These are phyloP conservation scores for Penicillium pulvis DNA, from an alignment of 495 filamentous ascomycete genomes.

Conservation along the genomic window DNA sequence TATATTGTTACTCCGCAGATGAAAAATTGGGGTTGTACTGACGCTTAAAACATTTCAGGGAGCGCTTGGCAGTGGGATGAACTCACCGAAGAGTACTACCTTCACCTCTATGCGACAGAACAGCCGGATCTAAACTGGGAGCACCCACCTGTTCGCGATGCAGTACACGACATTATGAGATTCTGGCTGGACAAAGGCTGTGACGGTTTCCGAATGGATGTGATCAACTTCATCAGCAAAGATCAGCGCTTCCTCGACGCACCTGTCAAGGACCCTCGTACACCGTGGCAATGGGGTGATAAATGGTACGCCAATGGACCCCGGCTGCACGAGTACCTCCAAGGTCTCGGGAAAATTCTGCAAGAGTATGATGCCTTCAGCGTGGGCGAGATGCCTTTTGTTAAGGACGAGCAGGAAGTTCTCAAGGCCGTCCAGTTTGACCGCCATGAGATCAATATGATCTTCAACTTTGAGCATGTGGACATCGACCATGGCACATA, in stretches of 20 bases:
- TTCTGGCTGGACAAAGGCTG: conserved; percentile 73
- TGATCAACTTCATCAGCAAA: conserved; percentile 69
- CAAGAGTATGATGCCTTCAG: conserved; percentile 67
- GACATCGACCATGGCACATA: conserved; percentile 59
- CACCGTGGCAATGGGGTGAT: conserved; percentile 56
- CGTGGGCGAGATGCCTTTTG: conserved; percentile 72
- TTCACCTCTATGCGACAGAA: conserved; percentile 64
- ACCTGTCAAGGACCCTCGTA: conserved; percentile 53
- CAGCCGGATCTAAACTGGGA: conserved; percentile 82
- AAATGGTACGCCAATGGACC: conserved; percentile 66
- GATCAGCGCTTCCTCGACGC: conserved; percentile 61
- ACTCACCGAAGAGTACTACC: conserved; percentile 65
- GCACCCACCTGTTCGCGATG: conserved; percentile 58
- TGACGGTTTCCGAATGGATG: conserved; percentile 71
- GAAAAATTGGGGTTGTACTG: background rate
- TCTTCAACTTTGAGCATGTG: conserved; percentile 70
- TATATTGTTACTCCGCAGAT: conserved; percentile 15
- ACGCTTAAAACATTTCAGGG: conserved; percentile 27
- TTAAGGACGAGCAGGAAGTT: conserved; percentile 58
- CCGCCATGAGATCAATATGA: conserved; percentile 70
- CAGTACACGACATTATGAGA: conserved; percentile 66
- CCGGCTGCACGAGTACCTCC: conserved; percentile 63
- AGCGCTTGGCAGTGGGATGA: conserved; percentile 70
- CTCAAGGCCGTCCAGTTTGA: conserved; percentile 58
- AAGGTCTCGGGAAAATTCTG: conserved; percentile 65